phyloP scores from a whole-genome alignment of 306 rosid genomes.

The Acacia melanoxylon region DNA sequence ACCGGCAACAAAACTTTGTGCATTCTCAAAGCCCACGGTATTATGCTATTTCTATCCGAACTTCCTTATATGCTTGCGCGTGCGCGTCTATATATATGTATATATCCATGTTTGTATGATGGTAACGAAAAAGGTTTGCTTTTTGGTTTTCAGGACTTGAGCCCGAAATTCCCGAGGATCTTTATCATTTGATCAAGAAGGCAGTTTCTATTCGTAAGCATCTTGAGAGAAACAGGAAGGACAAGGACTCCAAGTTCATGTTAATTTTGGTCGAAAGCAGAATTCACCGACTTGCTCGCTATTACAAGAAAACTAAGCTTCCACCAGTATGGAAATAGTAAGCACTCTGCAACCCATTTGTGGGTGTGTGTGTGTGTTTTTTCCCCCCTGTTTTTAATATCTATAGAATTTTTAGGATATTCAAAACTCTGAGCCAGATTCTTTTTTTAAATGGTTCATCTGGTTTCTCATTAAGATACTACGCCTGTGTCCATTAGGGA shows the following conservation, averaged over 20 bases:
- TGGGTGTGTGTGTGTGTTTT: background rate
- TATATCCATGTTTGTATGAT: background rate
- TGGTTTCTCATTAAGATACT: background rate
- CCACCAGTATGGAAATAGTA: slow-evolving; percentile 93
- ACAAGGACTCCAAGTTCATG: slow-evolving; percentile 86
- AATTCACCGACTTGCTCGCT: slow-evolving; percentile 86
- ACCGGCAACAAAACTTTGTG: slow-evolving; percentile 88
- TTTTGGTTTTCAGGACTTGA: slow-evolving; percentile 58
- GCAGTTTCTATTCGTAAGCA: slow-evolving; percentile 86
- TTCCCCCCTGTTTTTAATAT: background rate
- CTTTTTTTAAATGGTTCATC: background rate
- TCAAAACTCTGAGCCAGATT: background rate
- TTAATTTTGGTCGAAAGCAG: slow-evolving; percentile 92
- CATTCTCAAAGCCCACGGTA: slow-evolving; percentile 88
- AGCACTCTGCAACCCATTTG: slow-evolving; percentile 26
- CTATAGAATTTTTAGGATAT: background rate
- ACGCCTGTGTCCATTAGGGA: background rate
- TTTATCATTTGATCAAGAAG: slow-evolving; percentile 89
- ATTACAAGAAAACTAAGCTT: slow-evolving; percentile 87
- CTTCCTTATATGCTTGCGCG: background rate
- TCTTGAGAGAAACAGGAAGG: slow-evolving; percentile 88
- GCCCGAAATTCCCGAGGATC: slow-evolving; percentile 93
- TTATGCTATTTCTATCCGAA: background rate
- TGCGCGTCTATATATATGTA: background rate
- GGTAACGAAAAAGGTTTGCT: background rate